phyloP scores from a whole-genome alignment of 768 basidiomycete species.

The Hebeloma cylindrosporum region DNA sequence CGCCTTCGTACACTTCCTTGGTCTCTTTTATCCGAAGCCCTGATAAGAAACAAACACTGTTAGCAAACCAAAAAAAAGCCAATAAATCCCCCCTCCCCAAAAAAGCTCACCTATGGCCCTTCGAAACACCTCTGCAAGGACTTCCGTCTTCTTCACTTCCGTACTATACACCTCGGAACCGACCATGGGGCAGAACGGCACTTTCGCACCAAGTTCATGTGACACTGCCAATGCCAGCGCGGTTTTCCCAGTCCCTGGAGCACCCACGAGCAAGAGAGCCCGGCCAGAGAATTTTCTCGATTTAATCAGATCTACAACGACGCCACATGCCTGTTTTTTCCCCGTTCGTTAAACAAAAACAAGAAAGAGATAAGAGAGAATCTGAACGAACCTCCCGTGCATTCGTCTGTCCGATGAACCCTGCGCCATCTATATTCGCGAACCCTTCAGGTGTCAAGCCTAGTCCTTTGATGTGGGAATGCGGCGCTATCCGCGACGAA shows the following conservation, averaged over 20 bases:
- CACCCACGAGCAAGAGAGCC: constrained; percentile 88
- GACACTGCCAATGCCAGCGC: constrained; percentile 94
- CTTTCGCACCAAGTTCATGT: constrained; percentile 91
- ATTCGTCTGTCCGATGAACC: constrained; percentile 87
- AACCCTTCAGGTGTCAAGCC: constrained; percentile 84
- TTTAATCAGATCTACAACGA: constrained; percentile 86
- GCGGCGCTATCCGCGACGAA: constrained; percentile 82
- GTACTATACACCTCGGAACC: constrained; percentile 95
- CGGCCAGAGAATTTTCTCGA: constrained; percentile 93
- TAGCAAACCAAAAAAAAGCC: background rate
- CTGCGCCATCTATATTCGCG: constrained; percentile 70
- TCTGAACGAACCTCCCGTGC: constrained; percentile 78
- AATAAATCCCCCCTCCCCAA: no score
- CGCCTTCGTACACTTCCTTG: constrained; percentile 98
- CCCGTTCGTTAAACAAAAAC: background rate
- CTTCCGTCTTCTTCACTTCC: constrained; percentile 99
- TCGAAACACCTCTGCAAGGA: constrained; percentile 91
- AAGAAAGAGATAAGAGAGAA: background rate
- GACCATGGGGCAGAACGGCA: constrained; percentile 99
- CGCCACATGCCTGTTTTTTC: constrained; percentile 87
- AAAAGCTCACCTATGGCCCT: constrained; percentile 93
- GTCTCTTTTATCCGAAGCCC: constrained; percentile 98
- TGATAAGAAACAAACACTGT: constrained; percentile 27
- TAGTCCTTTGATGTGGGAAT: constrained; percentile 96
- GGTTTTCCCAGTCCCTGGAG: constrained; percentile 97